Conservation (phyloP, 768 basidiomycete species). For the Epithele typhae region DNA sequence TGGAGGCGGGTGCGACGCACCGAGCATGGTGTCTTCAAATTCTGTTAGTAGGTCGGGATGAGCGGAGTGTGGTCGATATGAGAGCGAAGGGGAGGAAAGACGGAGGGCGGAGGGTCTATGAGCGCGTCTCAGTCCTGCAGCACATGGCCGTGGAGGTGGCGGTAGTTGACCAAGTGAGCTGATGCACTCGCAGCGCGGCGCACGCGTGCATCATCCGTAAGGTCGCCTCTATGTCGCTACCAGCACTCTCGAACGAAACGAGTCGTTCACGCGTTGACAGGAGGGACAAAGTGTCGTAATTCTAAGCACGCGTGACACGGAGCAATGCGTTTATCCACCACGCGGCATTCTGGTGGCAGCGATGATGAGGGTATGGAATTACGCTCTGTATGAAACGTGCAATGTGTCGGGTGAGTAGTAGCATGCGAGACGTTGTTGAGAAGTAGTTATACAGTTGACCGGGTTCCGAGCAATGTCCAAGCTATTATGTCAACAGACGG, state of each 20-base stretch:
- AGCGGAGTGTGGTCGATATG: not conserved
- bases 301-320: too few relatives aligned
- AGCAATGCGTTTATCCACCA: too few relatives aligned
- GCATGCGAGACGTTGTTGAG: not conserved
- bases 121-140: not conserved
- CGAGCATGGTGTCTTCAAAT: not conserved
- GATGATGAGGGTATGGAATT: conserved; percentile 9
- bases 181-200: not conserved
- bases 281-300: too few relatives aligned
- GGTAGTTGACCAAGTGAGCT: not conserved
- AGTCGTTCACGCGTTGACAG: too few relatives aligned
- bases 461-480: conserved; percentile 1
- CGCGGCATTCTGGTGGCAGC: too few relatives aligned
- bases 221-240: too few relatives aligned
- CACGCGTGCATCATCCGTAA: conserved; percentile 9
- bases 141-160: conserved; percentile 5
- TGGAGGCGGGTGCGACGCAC: not conserved
- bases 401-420: not conserved
- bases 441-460: conserved; percentile 8
- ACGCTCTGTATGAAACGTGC: conserved; percentile 2
- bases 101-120: not conserved
- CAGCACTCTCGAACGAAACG: too few relatives aligned
- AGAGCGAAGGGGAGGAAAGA: not conserved
- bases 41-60: not conserved
- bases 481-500: not conserved